Percentiles rank a stretch among this genome's conserved stretches.
These are phyloP conservation scores for Pythium monospermum DNA, from an alignment of 352 stramenopile species.

Conservation along the genomic window DNA sequence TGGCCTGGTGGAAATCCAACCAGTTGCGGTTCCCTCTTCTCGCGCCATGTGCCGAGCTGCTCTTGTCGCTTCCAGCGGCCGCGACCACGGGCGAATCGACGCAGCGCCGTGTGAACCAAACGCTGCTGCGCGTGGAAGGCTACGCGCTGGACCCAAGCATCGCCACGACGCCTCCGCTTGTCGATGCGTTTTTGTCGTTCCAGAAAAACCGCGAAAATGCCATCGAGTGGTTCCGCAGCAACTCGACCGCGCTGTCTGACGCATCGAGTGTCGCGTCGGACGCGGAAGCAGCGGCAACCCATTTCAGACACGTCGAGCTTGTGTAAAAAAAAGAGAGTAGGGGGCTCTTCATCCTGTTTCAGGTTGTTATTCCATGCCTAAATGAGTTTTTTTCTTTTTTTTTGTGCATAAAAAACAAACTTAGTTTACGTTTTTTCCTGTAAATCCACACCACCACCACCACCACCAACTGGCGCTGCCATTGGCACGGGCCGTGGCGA, in stretches of 20 bases:
- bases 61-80: conserved; percentile 61
- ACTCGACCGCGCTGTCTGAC: conserved; percentile 22
- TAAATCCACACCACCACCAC: too few relatives aligned
- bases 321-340: conserved; percentile 39
- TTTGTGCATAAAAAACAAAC: too few relatives aligned
- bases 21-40: conserved; percentile 76
- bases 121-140: conserved; percentile 56
- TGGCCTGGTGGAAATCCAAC: conserved; percentile 75
- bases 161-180: conserved; percentile 40
- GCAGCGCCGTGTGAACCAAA: conserved; percentile 37
- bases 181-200: conserved; percentile 77
- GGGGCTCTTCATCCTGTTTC: neutral
- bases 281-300: too few relatives aligned
- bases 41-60: conserved; percentile 67
- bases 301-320: conserved; percentile 75
- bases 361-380: conserved; percentile 1
- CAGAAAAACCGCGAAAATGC: conserved; percentile 78
- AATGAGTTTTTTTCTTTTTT: too few relatives aligned
- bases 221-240: conserved; percentile 70
- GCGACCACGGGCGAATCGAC: conserved; percentile 57
- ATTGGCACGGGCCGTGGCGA: conserved; percentile 16
- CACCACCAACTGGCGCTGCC: too few relatives aligned
- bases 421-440: too few relatives aligned
- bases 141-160: conserved; percentile 34
- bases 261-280: conserved; percentile 18